Evolutionary conservation across 257 asterid genomes (phyloP), one percentile per base, ranked within the genome.

Genomic region (Jacaranda mimosifolia): DNA sequence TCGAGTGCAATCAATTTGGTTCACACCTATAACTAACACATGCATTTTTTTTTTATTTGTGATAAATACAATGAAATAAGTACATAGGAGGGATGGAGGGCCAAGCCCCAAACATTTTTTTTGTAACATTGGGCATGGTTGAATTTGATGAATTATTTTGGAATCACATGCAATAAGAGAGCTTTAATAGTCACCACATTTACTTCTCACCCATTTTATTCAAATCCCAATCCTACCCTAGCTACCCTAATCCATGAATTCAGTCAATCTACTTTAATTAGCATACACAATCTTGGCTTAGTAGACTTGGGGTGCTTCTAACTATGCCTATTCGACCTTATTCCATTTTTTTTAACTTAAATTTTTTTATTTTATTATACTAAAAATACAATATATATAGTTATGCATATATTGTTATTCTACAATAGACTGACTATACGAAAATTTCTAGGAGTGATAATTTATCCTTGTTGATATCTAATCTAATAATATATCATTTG

Each of bases 161-260:
- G 9, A 65, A 39, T 63, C 69, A 35, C 49, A 63, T 63, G 69
- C 69, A 63, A 65, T 65, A 65, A 65, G 53, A 40, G 70, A 65
- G 70, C 7, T 40, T 39, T 60, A 19, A 11, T 60, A n/a, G 67
- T 60, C 12, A 32, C 45, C 9, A 40, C 53, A 65, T 65, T 65
- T 39, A 65, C 13, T 65, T 53, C 32, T 40, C 43, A 62, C n/a
- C 36, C 1, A 36, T 63, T 63, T 38, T 6, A 13, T 63, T 63
- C 45, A 21, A 62, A 2, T 14, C 67, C 67, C 40, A 59, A 36
- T 13, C 19, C 36, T 10, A 21, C 42, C 39, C 65, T n/a, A n/a
- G n/a, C n/a, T 32, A 6, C 46, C 49, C 49, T 63, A 63, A n/a
- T 38, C 49, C 12, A 63, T 63, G 2, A 15, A 13, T 0, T 62